Evolutionary conservation across 108 stramenopile genomes (phyloP), one percentile per base, ranked within the genome.

Genomic region (Heterococcus sp.): DNA sequence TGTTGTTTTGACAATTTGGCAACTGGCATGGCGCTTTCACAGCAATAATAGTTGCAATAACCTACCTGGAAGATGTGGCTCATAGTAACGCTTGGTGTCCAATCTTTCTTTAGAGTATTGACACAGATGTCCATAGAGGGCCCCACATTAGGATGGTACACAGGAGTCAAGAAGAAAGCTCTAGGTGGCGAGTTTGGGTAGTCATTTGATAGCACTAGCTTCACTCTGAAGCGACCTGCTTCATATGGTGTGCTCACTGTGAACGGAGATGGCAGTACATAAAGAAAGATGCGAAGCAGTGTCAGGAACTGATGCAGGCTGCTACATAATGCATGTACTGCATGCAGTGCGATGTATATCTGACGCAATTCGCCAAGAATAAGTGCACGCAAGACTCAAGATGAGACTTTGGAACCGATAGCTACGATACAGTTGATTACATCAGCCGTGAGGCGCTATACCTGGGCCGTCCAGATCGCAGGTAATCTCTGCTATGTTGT

Each of bases 131-230:
- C 96, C 0, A 96, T 97, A 2, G 92, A 94, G 39, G 87, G 91
- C 34, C 94, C 93, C 3, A 99, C 94, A 86, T 99, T 99, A 1
- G 98, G 98, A 86, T 99, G 98, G 84, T 93, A 99, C 65, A 99
- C 96, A 84, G 94, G 96, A 27, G 97, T 98, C 65, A 98, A 78
- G 77, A 99, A 99, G 89, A 93, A 96, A 4, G 97, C 98, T 0
- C 94, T 88, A 14, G 98, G 97, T 58, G 98, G 97, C 5, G 94
- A 90, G 58, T 85, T 68, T 14, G 98, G 98, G 40, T 83, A 90
- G 63, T 90, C 89, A 8, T 58, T 58, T 72, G 86, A 80, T 32
- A 90, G 72, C n/a, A 89, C 89, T 26, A 99, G 91, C 84, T 98
- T 98, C 75, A 98, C 89, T 73, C 93, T 92, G 82, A 99, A 99